A percentile compares a stretch with the other conserved stretches of the same genome.
Conservation (phyloP, 2,329 filamentous ascomycete species). For the Rhynchosporium secalis region DNA sequence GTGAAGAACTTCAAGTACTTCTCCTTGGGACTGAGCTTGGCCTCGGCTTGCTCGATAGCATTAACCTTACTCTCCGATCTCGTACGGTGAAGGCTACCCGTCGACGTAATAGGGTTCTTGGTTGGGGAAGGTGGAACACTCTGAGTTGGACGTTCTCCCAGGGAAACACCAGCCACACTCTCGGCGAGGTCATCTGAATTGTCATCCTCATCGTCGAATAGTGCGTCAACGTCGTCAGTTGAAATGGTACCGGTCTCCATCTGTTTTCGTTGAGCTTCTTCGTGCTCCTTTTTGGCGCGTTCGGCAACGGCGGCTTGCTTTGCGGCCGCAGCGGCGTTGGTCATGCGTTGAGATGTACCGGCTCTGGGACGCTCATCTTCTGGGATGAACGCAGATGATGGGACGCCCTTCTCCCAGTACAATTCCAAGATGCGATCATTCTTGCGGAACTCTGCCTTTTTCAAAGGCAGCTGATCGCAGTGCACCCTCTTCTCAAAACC, state of each 20-base stretch:
- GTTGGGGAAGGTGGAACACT: conserved; percentile 92
- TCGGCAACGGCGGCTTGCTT: conserved; percentile 81
- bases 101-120: conserved; percentile 66
- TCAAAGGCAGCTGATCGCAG: conserved; percentile 93
- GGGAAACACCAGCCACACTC: conserved; percentile 84
- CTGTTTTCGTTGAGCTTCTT: conserved; percentile 88
- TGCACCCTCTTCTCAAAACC: conserved; percentile 99
- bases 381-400: conserved; percentile 91
- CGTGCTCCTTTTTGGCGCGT: conserved; percentile 78
- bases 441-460: conserved; percentile 99
- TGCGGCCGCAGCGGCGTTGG: conserved; percentile 73
- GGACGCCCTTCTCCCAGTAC: conserved; percentile 99
- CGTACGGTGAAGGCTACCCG: conserved; percentile 76
- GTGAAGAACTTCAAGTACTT: conserved; percentile 91
- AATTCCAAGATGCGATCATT: conserved; percentile 91
- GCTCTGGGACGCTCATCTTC: conserved; percentile 95
- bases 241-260: conserved; percentile 94
- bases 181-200: conserved; percentile 80
- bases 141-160: conserved; percentile 87
- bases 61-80: conserved; percentile 93
- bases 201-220: conserved; percentile 87
- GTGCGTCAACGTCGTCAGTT: conserved; percentile 87
- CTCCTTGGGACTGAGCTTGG: conserved; percentile 87
- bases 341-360: conserved; percentile 69
- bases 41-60: conserved; percentile 71